phyloP scores from a whole-genome alignment of 2,329 filamentous ascomycete genomes.

The Fusarium anthophilum region DNA sequence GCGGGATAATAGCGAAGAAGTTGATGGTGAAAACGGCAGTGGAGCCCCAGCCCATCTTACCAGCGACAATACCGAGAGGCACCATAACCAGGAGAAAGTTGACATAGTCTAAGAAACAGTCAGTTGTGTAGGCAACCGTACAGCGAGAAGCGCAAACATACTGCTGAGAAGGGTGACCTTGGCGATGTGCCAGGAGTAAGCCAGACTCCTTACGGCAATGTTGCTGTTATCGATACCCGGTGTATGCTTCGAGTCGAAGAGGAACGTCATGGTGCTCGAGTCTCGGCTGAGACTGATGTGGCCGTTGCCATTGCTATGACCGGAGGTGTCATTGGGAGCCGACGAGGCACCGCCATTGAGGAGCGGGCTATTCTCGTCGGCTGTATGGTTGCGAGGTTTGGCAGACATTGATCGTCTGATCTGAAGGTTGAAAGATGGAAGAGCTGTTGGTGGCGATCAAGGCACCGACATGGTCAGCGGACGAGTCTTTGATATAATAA shows the following conservation, averaged over 20 bases:
- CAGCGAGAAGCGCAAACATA: slow-evolving; percentile 49
- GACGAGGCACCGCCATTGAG: slow-evolving; percentile 50
- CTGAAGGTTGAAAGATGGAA: slow-evolving; percentile 35
- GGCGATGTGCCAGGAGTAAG: slow-evolving; percentile 63
- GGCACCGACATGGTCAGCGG: slow-evolving; percentile 45
- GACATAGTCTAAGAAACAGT: slow-evolving; percentile 58
- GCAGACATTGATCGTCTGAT: slow-evolving; percentile 48
- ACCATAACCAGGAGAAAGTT: slow-evolving; percentile 80
- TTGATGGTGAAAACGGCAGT: slow-evolving; percentile 79
- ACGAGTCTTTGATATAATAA: neutral
- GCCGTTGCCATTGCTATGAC: slow-evolving; percentile 33
- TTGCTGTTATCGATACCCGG: slow-evolving; percentile 63
- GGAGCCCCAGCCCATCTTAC: slow-evolving; percentile 68
- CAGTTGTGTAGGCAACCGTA: neutral
- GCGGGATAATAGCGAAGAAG: slow-evolving; percentile 82
- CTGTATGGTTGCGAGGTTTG: slow-evolving; percentile 38
- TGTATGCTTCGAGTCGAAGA: slow-evolving; percentile 60
- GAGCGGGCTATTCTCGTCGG: slow-evolving; percentile 55
- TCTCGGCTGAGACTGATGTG: slow-evolving; percentile 37
- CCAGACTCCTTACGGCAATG: slow-evolving; percentile 55
- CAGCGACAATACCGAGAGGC: slow-evolving; percentile 76
- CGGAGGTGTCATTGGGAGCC: slow-evolving; percentile 23
- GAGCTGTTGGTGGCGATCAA: slow-evolving; percentile 41
- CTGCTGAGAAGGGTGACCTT: slow-evolving; percentile 69
- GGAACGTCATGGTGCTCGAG: slow-evolving; percentile 49